phyloP scores from a whole-genome alignment of 192 early-diverging fungal species.

The Entrophospora sp. region DNA sequence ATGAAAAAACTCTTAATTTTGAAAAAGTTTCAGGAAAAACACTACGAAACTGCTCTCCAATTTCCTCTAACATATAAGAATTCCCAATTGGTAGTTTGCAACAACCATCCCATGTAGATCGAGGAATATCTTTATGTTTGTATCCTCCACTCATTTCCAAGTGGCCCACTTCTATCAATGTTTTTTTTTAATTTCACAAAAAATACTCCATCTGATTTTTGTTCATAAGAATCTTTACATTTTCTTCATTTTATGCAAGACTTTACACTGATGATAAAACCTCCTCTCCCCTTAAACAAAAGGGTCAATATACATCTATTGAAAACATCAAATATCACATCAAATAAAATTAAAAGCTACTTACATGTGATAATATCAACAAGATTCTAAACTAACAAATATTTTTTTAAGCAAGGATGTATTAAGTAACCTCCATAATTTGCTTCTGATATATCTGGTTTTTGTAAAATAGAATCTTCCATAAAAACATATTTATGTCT shows the following conservation, averaged over 20 bases:
- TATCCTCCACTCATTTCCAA: slow-evolving; percentile 18
- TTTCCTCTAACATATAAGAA: slow-evolving; percentile 16
- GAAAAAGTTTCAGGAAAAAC: slow-evolving; percentile 15
- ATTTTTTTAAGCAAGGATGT: slow-evolving; percentile 17
- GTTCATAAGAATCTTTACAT: background rate
- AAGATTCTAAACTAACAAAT: slow-evolving; percentile 5
- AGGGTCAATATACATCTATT: slow-evolving; percentile 10
- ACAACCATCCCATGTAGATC: slow-evolving; percentile 14
- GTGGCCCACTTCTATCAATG: slow-evolving; percentile 5
- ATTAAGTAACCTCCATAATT: slow-evolving; percentile 16
- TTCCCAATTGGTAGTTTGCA: slow-evolving; percentile 16
- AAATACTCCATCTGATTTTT: slow-evolving; percentile 10
- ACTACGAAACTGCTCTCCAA: slow-evolving; percentile 7
- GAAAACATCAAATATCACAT: slow-evolving; percentile 2
- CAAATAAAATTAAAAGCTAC: slow-evolving; percentile 17
- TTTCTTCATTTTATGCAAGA: slow-evolving; percentile 5
- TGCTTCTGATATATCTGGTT: slow-evolving; percentile 10
- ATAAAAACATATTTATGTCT: slow-evolving; percentile 19
- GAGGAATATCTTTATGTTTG: slow-evolving; percentile 11
- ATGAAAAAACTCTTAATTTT: slow-evolving; percentile 6
- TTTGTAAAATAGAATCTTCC: slow-evolving; percentile 11
- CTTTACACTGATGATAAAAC: slow-evolving; percentile 15
- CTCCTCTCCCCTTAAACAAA: slow-evolving; percentile 12
- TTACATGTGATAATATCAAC: slow-evolving; percentile 18
- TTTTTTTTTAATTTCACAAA: slow-evolving; percentile 8